Percentiles rank a stretch among this genome's conserved stretches.
phyloP scores from a whole-genome alignment of 2,329 filamentous ascomycete genomes.

The Keithomyces neogunnii region DNA sequence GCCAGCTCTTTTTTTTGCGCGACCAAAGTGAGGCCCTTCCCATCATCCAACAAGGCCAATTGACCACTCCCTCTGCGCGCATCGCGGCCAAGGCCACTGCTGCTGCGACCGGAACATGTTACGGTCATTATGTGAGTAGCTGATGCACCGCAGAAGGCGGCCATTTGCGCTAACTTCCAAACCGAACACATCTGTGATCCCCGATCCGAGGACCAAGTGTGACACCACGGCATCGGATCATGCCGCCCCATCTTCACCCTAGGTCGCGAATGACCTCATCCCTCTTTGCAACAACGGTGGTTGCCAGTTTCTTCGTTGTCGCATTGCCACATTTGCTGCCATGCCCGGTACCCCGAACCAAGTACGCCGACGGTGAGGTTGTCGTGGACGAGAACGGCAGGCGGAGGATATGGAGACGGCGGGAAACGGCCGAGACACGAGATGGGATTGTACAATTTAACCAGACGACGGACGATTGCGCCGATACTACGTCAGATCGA shows the following conservation, averaged over 20 bases:
- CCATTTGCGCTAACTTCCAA: constrained; percentile 2
- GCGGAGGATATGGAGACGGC: constrained; percentile 35
- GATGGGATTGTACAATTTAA: constrained; percentile 42
- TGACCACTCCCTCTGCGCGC: not conserved
- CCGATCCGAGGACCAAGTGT: constrained; percentile 1
- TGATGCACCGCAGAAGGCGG: not conserved
- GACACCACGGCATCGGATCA: constrained; percentile 26
- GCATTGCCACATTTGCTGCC: constrained; percentile 83
- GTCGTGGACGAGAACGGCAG: constrained; percentile 36
- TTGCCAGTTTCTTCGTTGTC: constrained; percentile 86
- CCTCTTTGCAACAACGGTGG: constrained; percentile 87
- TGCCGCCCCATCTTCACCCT: constrained; percentile 87
- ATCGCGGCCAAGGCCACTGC: not conserved
- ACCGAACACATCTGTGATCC: constrained; percentile 2
- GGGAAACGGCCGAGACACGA: constrained; percentile 28
- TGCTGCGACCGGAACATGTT: constrained; percentile 11
- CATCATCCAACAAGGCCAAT: constrained; percentile 1
- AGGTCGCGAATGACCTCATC: constrained; percentile 89
- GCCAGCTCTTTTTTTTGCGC: constrained; percentile 8
- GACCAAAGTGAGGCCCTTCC: not conserved
- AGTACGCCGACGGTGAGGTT: constrained; percentile 62
- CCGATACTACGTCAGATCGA: constrained; percentile 27
- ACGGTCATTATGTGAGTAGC: constrained; percentile 12
- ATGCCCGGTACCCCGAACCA: constrained; percentile 72
- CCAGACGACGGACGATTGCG: constrained; percentile 27